A percentile compares a stretch with the other conserved stretches of the same genome.
These are phyloP conservation scores for Exidia glandulosa DNA, from an alignment of 768 basidiomycete genomes.

Conservation along the genomic window DNA sequence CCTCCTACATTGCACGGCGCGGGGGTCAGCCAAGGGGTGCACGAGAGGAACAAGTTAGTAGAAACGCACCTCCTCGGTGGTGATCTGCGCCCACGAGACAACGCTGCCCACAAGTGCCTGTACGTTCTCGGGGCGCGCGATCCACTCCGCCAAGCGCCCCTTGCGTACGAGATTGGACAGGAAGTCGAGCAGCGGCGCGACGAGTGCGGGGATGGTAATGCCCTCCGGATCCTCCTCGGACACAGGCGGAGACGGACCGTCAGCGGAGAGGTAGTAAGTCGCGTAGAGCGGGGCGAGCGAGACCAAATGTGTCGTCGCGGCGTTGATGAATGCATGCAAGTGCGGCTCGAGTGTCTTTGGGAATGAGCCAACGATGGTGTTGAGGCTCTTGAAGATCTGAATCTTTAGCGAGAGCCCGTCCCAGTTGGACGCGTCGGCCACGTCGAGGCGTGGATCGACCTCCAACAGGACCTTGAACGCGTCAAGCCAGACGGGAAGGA, in stretches of 20 bases:
- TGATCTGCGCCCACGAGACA: slow-evolving; percentile 76
- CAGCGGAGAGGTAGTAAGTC: slow-evolving; percentile 46
- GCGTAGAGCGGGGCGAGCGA: slow-evolving; percentile 48
- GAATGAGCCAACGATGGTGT: slow-evolving; percentile 72
- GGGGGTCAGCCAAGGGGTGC: slow-evolving; percentile 1
- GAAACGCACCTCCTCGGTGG: slow-evolving; percentile 67
- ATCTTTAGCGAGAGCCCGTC: slow-evolving; percentile 69
- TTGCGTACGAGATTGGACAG: slow-evolving; percentile 52
- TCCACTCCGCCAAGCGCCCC: slow-evolving; percentile 36
- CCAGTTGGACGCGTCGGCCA: slow-evolving; percentile 54
- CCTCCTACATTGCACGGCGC: slow-evolving; percentile 52
- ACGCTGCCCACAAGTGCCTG: slow-evolving; percentile 40
- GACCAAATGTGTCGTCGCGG: slow-evolving; percentile 49
- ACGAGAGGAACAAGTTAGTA: neutral
- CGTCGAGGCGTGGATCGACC: slow-evolving; percentile 52
- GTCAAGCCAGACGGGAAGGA: slow-evolving; percentile 87
- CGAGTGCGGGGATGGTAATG: slow-evolving; percentile 65
- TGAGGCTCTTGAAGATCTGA: slow-evolving; percentile 83
- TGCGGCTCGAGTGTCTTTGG: slow-evolving; percentile 57
- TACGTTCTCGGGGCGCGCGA: slow-evolving; percentile 37
- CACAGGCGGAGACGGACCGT: slow-evolving; percentile 39
- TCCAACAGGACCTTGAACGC: slow-evolving; percentile 72
- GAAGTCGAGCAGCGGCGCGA: slow-evolving; percentile 75
- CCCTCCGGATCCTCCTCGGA: slow-evolving; percentile 62
- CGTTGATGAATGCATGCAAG: slow-evolving; percentile 46